These are phyloP conservation scores for Citrus trifoliata DNA, from an alignment of 345 rosid species.

Conservation along the genomic window DNA sequence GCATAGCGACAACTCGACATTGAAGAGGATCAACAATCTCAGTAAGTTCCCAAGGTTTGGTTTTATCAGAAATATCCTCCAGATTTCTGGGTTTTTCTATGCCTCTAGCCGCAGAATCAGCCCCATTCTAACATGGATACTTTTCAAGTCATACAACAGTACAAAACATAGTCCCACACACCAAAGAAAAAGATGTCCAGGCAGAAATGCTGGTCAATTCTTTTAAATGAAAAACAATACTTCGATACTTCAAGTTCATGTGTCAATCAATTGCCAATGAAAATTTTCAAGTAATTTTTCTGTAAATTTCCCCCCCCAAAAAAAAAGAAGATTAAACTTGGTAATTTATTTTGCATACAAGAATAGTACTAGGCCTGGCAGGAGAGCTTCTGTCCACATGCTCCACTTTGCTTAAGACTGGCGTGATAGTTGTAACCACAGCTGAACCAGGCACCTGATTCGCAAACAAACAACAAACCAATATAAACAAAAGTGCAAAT, in stretches of 20 bases:
- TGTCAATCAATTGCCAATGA: neutral
- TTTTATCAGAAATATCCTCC: conserved; percentile 21
- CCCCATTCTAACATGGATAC: conserved; percentile 20
- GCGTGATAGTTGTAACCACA: conserved; percentile 34
- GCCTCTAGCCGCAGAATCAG: conserved; percentile 18
- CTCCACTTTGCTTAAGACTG: conserved; percentile 47
- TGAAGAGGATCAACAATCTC: conserved; percentile 25
- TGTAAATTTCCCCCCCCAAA: neutral
- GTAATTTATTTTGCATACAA: conserved; percentile 28
- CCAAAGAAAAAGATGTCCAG: neutral
- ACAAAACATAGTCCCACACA: neutral
- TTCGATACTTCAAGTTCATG: neutral
- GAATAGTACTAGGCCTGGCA: conserved; percentile 35
- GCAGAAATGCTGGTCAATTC: neutral
- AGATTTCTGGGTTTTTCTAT: conserved; percentile 24
- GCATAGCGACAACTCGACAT: conserved; percentile 23
- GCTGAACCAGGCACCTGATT: conserved; percentile 43
- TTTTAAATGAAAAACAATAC: neutral
- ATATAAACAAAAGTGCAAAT: conserved; percentile 7
- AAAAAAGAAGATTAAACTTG: conserved; percentile 2
- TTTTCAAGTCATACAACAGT: conserved; percentile 8
- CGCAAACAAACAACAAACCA: conserved; percentile 1
- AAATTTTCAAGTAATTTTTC: neutral
- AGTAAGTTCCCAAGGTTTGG: conserved; percentile 26
- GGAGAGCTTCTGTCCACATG: conserved; percentile 45